Base-by-base conservation (phyloP, 75 land plant species). In the Pseudotsuga menziesii region DNA sequence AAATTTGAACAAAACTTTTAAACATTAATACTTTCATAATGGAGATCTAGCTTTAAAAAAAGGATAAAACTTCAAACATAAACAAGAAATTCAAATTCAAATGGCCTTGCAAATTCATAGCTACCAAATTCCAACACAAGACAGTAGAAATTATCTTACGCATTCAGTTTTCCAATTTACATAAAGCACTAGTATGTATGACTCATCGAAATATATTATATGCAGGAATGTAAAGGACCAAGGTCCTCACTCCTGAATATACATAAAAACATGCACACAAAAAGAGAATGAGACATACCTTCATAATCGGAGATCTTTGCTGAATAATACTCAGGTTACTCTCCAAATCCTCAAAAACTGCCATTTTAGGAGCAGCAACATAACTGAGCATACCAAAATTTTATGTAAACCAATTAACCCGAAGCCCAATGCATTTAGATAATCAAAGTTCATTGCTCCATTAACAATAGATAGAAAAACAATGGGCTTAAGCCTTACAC, bases 301-400 rank as follows among this genome's bases (percentile, higher is more conserved):
- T 94, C 54, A 91, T 73, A 48, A 94, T 79, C 19, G 99, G 99
- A 56, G 98, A 89, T 57, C 99, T 83, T 75, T 94, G 99, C 69
- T 97, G 99, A 26, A 97, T 72, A 77, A 97, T 82, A 77, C 83
- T 83, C 74, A 89, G 73, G 56, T 73, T 76, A 76, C 79, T 75
- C 20, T 79, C 74, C 4, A 78, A 60, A 44, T 89, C 90, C 56
- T 90, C 92, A 86, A 90, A 97, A 66, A 85, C 98, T 96, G 90
- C 69, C 77, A 80, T 70, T 41, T 8, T 35, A 72, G 62, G 52
- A 70, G 70, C 25, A 66, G 59, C 32, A 70, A 56, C 5, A 80
- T 25, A 23, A 25, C 17, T 74, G 20, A 74, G 66, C 63, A 79
- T 60, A 55, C 44, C 80, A 74, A 61, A 76, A 76, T 25, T 16